Conservation (phyloP, 2,329 filamentous ascomycete species). For the Ascochyta fabae region DNA sequence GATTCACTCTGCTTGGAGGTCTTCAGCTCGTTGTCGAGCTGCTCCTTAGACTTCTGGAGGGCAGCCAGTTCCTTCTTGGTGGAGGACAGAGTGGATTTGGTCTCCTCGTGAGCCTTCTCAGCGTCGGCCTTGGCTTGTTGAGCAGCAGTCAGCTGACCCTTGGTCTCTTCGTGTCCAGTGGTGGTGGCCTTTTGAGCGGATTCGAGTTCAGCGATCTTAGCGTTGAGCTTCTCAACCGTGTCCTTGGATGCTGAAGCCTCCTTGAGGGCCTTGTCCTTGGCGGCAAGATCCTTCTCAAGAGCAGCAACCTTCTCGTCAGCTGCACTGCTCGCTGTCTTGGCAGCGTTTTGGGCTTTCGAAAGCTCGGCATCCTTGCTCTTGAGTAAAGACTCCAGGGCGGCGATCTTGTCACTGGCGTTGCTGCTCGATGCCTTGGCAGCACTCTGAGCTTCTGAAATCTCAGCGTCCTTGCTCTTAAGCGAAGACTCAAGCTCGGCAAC, state of each 20-base stretch:
- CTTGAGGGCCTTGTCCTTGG: constrained; percentile 27
- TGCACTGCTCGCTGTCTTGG: constrained; percentile 27
- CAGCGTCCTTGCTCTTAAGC: constrained; percentile 21
- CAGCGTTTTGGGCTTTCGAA: constrained; percentile 21
- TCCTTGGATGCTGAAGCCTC: constrained; percentile 11
- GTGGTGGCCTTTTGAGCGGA: constrained; percentile 9
- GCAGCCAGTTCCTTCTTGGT: constrained; percentile 19
- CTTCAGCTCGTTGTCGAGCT: constrained; percentile 28
- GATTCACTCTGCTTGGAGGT: constrained; percentile 25
- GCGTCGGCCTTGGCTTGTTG: constrained; percentile 27
- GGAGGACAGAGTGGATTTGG: constrained; percentile 20
- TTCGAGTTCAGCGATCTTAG: constrained; percentile 24
- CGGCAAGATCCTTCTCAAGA: constrained; percentile 35
- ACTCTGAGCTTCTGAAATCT: constrained; percentile 18
- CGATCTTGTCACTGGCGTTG: constrained; percentile 31
- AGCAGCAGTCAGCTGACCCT: constrained; percentile 21
- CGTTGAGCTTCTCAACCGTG: constrained; percentile 15
- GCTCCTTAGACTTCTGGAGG: constrained; percentile 25
- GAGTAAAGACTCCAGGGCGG: constrained; percentile 30
- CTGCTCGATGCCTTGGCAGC: constrained; percentile 29
- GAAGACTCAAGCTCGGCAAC: constrained; percentile 25
- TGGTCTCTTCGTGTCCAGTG: constrained; percentile 22
- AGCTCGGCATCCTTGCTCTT: constrained; percentile 22
- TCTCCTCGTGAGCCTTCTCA: constrained; percentile 29
- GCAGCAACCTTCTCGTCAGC: constrained; percentile 34